Evolutionary conservation across 2,329 filamentous ascomycete genomes (phyloP).

Genomic region (Teratosphaeriaceae sp.): DNA sequence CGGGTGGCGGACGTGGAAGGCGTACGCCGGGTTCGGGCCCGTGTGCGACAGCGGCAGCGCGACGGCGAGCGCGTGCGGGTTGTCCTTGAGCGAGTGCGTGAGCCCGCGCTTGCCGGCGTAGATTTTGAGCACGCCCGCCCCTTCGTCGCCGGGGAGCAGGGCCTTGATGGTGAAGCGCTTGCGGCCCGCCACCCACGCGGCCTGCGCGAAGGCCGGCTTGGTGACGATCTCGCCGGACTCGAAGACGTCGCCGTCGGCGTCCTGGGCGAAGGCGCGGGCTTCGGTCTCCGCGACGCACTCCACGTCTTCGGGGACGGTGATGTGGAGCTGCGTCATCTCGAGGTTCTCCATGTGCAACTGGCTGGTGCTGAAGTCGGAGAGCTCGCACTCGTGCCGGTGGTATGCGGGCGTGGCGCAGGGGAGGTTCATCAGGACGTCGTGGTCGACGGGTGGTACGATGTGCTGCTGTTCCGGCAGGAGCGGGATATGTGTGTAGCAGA

Average conservation of each 20-base stretch:
- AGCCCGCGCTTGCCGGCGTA: slow-evolving; percentile 92
- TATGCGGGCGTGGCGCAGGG: slow-evolving; percentile 81
- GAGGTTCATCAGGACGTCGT: slow-evolving; percentile 78
- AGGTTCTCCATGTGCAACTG: slow-evolving; percentile 79
- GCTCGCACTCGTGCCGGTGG: slow-evolving; percentile 73
- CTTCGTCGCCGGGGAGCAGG: slow-evolving; percentile 83
- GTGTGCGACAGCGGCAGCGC: slow-evolving; percentile 84
- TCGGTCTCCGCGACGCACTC: slow-evolving; percentile 92
- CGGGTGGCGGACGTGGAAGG: slow-evolving; percentile 87
- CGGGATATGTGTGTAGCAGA: slow-evolving; percentile 94
- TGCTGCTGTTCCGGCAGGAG: slow-evolving; percentile 85
- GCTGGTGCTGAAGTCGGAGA: slow-evolving; percentile 88
- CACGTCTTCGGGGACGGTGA: slow-evolving; percentile 81
- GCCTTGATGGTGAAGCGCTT: slow-evolving; percentile 95
- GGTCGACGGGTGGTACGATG: slow-evolving; percentile 78
- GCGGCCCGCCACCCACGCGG: slow-evolving; percentile 78
- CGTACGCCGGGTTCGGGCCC: slow-evolving; percentile 88
- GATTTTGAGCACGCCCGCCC: slow-evolving; percentile 77
- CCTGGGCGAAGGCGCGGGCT: slow-evolving; percentile 69
- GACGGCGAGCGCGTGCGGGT: slow-evolving; percentile 85
- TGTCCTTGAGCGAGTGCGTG: slow-evolving; percentile 97
- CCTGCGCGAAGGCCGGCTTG: slow-evolving; percentile 83
- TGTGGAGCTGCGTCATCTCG: slow-evolving; percentile 85
- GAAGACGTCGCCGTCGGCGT: slow-evolving; percentile 85
- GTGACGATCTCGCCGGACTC: slow-evolving; percentile 82